Percentiles rank a stretch among this genome's conserved stretches.
Evolutionary conservation across 345 rosid genomes (phyloP).

Genomic region (Euphorbia lathyris): DNA sequence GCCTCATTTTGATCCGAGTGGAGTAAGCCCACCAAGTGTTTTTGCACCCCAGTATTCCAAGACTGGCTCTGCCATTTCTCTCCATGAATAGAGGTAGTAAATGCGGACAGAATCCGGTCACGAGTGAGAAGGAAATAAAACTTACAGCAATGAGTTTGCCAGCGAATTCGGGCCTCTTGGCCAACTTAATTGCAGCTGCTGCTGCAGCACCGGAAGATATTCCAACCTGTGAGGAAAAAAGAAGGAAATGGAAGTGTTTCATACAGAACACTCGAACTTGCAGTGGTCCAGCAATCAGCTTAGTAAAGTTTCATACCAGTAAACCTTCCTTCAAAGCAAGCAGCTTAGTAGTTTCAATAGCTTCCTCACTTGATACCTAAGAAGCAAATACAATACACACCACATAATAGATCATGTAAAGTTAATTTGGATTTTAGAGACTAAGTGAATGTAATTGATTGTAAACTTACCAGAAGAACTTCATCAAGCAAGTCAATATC

Average conservation of each 20-base stretch:
- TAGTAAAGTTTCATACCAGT: slow-evolving; percentile 37
- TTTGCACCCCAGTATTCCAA: too few species aligned
- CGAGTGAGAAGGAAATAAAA: not conserved
- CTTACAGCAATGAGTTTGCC: slow-evolving; percentile 58
- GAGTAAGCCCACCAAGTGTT: too few species aligned
- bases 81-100: too few species aligned
- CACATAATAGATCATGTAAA: too few species aligned
- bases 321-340: slow-evolving; percentile 88
- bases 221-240: slow-evolving; percentile 37
- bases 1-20: too few species aligned
- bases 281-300: not conserved
- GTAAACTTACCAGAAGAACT: slow-evolving; percentile 37
- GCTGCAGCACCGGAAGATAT: slow-evolving; percentile 63
- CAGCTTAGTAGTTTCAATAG: slow-evolving; percentile 74
- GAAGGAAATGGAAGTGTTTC: not conserved
- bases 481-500: slow-evolving; percentile 44
- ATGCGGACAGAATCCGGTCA: not conserved
- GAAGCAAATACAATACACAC: slow-evolving; percentile 1
- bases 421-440: too few species aligned
- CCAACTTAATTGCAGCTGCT: slow-evolving; percentile 47
- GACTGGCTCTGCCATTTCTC: too few species aligned
- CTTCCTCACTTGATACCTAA: slow-evolving; percentile 80
- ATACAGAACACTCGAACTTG: not conserved
- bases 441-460: too few species aligned
- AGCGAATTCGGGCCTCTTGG: slow-evolving; percentile 48